A percentile compares a stretch with the other conserved stretches of the same genome.
phyloP scores from a whole-genome alignment of 495 filamentous ascomycete species.

The Aspergillus affinis region DNA sequence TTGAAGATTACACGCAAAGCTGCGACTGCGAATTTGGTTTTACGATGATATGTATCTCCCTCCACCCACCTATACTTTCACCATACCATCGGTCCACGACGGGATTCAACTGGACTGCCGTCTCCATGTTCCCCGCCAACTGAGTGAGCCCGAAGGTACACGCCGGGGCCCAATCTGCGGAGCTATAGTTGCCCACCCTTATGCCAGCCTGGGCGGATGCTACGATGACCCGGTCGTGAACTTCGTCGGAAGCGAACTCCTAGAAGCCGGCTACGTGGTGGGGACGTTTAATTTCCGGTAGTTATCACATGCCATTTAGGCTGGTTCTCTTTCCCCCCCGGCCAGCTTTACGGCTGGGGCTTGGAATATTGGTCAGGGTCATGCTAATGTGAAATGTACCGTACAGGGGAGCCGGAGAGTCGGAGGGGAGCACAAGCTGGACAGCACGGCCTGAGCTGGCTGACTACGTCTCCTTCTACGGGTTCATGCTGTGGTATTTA shows the following conservation, averaged over 20 bases:
- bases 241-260: slow-evolving; percentile 58
- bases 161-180: slow-evolving; percentile 51
- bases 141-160: slow-evolving; percentile 29
- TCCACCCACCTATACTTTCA: slow-evolving; percentile 66
- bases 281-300: slow-evolving; percentile 94
- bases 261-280: slow-evolving; percentile 70
- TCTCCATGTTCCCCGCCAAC: slow-evolving; percentile 64
- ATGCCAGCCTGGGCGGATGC: slow-evolving; percentile 81
- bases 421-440: slow-evolving; percentile 80
- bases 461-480: slow-evolving; percentile 79
- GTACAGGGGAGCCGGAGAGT: slow-evolving; percentile 72
- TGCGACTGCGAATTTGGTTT: neutral
- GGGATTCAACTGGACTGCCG: slow-evolving; percentile 71
- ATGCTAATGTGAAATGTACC: neutral
- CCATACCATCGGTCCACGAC: slow-evolving; percentile 83
- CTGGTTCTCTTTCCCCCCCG: neutral
- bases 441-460: slow-evolving; percentile 72
- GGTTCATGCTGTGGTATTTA: slow-evolving; percentile 73
- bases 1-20: too few relatives aligned
- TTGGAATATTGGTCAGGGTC: neutral
- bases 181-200: slow-evolving; percentile 87
- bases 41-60: slow-evolving; percentile 36
- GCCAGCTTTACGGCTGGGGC: neutral
- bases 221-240: slow-evolving; percentile 80
- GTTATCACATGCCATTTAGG: slow-evolving; percentile 5